phyloP scores from a whole-genome alignment of 805 yeast genomes.

The Suhomyces canberraensis region DNA sequence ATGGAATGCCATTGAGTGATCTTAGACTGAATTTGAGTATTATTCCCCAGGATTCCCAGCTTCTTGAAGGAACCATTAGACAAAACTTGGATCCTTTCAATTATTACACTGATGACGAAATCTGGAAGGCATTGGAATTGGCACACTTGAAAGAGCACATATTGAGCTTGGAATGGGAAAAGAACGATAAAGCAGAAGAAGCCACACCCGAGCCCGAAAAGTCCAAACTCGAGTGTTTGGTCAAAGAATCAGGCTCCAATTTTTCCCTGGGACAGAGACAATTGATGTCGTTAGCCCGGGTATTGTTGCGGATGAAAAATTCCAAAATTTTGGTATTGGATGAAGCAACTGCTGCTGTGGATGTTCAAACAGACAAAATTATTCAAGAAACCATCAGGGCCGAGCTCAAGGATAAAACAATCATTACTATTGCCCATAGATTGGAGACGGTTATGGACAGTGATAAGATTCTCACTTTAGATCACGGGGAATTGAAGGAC shows the following conservation, averaged over 20 bases:
- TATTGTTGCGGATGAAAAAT: constrained; percentile 48
- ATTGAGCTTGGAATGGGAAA: constrained; percentile 9
- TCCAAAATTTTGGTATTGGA: constrained; percentile 26
- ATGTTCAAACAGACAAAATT: constrained; percentile 78
- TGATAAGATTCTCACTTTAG: constrained; percentile 73
- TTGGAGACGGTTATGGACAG: constrained; percentile 84
- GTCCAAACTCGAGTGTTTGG: constrained; percentile 23
- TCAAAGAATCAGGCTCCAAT: constrained; percentile 76
- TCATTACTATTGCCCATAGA: constrained; percentile 87
- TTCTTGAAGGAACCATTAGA: constrained; percentile 22
- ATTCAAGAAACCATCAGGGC: constrained; percentile 77
- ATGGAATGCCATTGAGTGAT: constrained; percentile 15
- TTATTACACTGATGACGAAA: constrained; percentile 18
- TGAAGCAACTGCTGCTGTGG: constrained; percentile 67
- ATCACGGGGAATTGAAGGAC: constrained; percentile 70
- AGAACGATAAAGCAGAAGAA: neutral
- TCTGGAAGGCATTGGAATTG: constrained; percentile 22
- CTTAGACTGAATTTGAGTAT: constrained; percentile 22
- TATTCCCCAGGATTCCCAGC: constrained; percentile 27
- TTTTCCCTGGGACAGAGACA: constrained; percentile 88
- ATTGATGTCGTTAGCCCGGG: constrained; percentile 79
- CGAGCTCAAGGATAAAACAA: constrained; percentile 73
- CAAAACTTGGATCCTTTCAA: constrained; percentile 26
- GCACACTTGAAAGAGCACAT: constrained; percentile 18
- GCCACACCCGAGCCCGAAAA: neutral